Percentiles rank a stretch among this genome's conserved stretches.
Evolutionary conservation across 2,329 filamentous ascomycete species (phyloP).

Genomic region (Thelonectria olida): DNA sequence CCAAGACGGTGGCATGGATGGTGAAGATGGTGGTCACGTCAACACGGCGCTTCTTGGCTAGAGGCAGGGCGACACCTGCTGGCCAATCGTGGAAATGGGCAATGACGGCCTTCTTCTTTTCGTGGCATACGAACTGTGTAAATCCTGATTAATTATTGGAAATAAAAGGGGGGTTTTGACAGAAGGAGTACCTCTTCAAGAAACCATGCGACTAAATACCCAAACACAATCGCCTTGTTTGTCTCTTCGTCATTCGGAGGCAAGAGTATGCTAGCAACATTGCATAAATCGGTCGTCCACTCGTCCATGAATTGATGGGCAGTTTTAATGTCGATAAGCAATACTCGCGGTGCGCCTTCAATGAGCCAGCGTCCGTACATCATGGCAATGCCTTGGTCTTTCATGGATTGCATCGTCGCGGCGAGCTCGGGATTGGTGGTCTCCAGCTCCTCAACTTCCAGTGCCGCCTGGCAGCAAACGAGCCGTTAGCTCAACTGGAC

Average conservation of each 20-base stretch:
- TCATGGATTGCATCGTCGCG: constrained; percentile 90
- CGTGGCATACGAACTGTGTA: constrained; percentile 86
- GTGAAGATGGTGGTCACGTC: constrained; percentile 99
- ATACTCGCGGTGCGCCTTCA: constrained; percentile 90
- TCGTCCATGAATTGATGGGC: constrained; percentile 92
- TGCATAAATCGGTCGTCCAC: constrained; percentile 98
- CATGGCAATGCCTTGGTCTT: constrained; percentile 86
- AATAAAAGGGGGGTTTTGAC: too few species aligned
- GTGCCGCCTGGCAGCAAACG: constrained; percentile 75
- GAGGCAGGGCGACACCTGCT: constrained; percentile 88
- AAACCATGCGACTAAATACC: constrained; percentile 97
- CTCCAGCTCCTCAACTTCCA: constrained; percentile 94
- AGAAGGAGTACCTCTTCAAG: constrained; percentile 80
- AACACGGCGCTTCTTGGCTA: constrained; percentile 93
- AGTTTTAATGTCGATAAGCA: constrained; percentile 94
- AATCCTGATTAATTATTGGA: constrained; percentile 17
- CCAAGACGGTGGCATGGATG: constrained; percentile 93
- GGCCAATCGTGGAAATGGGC: constrained; percentile 99
- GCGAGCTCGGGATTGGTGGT: constrained; percentile 83
- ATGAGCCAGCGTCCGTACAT: constrained; percentile 98
- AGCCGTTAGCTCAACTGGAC: not conserved
- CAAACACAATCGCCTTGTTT: constrained; percentile 97
- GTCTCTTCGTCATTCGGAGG: constrained; percentile 93
- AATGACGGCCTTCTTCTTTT: constrained; percentile 91
- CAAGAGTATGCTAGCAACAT: constrained; percentile 90